Percentiles rank a stretch among this genome's conserved stretches.
These are phyloP conservation scores for Nakaseomyces delphensis DNA, from an alignment of 1,139 yeast genomes.

Conservation along the genomic window DNA sequence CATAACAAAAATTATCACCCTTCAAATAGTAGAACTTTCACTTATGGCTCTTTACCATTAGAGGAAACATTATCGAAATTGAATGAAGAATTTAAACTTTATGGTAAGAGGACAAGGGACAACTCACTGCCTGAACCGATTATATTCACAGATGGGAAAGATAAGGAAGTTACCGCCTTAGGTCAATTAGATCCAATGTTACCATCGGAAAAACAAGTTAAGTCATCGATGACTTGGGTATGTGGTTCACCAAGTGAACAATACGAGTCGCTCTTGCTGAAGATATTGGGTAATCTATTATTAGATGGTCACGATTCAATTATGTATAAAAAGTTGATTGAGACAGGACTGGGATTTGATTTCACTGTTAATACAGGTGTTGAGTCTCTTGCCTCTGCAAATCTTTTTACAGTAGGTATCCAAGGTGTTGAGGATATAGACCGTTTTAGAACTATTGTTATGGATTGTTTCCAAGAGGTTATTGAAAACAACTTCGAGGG, in stretches of 20 bases:
- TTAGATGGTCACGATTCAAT: conserved; percentile 93
- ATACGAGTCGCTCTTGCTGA: conserved; percentile 66
- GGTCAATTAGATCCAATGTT: conserved; percentile 87
- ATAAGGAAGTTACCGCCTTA: conserved; percentile 35
- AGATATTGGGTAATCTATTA: conserved; percentile 59
- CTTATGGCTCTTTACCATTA: conserved; percentile 75
- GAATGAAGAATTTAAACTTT: conserved; percentile 42
- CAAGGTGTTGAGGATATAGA: conserved; percentile 59
- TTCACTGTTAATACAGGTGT: conserved; percentile 83
- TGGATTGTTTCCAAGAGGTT: conserved; percentile 40
- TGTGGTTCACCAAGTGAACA: conserved; percentile 66
- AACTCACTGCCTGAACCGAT: conserved; percentile 37
- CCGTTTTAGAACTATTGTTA: conserved; percentile 40
- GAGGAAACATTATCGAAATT: conserved; percentile 53
- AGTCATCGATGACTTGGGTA: conserved; percentile 81
- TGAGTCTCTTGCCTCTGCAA: conserved; percentile 71
- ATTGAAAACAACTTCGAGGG: conserved; percentile 44
- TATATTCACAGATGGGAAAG: conserved; percentile 32
- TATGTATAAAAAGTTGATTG: conserved; percentile 74
- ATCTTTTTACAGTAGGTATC: conserved; percentile 76
- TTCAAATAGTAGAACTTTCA: conserved; percentile 75
- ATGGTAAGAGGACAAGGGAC: conserved; percentile 40
- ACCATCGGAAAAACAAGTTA: conserved; percentile 60
- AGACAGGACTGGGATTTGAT: conserved; percentile 76
- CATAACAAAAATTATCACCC: conserved; percentile 78